Conservation (phyloP, 2,329 filamentous ascomycete genomes). For the Xylariaceae sp. region DNA sequence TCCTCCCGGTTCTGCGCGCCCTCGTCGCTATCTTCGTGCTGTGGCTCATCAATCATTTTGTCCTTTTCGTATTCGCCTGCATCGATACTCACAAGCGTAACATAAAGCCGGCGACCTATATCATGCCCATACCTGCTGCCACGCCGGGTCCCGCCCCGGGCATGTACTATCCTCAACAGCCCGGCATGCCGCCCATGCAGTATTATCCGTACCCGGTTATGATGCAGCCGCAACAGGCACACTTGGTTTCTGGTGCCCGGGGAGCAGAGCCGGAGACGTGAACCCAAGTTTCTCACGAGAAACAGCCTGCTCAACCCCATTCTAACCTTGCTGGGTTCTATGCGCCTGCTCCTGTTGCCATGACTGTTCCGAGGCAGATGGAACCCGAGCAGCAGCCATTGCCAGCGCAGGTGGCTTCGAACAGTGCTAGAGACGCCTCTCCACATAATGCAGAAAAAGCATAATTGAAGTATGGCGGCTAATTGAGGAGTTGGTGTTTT, state of each 20-base stretch:
- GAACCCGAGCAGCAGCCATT: too few species aligned
- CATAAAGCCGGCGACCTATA: constrained; percentile 28
- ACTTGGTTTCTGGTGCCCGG: neutral
- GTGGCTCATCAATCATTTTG: constrained; percentile 80
- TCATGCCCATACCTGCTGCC: constrained; percentile 17
- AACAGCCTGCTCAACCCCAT: constrained; percentile 45
- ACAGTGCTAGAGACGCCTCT: neutral
- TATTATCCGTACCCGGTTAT: constrained; percentile 31
- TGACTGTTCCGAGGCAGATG: too few species aligned
- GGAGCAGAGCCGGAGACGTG: neutral
- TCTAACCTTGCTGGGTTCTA: constrained; percentile 37
- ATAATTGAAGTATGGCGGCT: neutral
- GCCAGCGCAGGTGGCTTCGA: neutral
- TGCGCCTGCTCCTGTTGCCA: constrained; percentile 28
- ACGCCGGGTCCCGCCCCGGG: constrained; percentile 9
- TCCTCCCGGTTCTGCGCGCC: constrained; percentile 46
- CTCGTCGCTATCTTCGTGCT: constrained; percentile 77
- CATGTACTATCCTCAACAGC: constrained; percentile 30
- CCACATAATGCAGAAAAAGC: neutral
- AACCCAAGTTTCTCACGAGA: constrained; percentile 9
- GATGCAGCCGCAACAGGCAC: constrained; percentile 27
- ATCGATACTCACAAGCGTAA: constrained; percentile 42
- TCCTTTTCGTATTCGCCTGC: constrained; percentile 67
- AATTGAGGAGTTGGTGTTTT: too few species aligned
- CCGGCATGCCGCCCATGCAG: constrained; percentile 21